Conservation (phyloP, 345 rosid species). For the Bretschneidera sinensis region DNA sequence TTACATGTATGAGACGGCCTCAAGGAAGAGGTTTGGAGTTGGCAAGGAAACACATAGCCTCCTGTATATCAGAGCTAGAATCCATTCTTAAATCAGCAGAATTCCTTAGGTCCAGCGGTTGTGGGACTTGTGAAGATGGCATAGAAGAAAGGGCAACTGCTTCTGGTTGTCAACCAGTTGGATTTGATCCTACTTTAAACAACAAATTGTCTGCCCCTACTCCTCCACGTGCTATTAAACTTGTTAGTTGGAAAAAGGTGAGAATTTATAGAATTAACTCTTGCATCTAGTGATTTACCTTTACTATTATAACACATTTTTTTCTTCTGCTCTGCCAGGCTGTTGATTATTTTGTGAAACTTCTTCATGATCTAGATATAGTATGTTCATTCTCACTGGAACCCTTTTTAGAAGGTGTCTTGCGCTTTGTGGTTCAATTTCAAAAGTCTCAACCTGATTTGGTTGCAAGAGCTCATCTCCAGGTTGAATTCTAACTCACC, state of each 20-base stretch:
- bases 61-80: conserved; percentile 77
- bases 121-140: conserved; percentile 31
- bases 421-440: conserved; percentile 75
- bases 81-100: conserved; percentile 48
- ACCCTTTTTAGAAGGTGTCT: conserved; percentile 56
- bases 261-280: conserved; percentile 15
- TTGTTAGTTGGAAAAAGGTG: conserved; percentile 87
- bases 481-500: conserved; percentile 40
- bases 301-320: conserved; percentile 16
- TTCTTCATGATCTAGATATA: conserved; percentile 81
- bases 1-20: conserved; percentile 78
- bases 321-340: conserved; percentile 59
- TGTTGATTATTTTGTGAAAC: conserved; percentile 76
- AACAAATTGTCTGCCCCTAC: conserved; percentile 87
- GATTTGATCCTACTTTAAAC: conserved; percentile 88
- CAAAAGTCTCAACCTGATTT: conserved; percentile 89
- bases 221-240: conserved; percentile 89
- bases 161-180: conserved; percentile 71
- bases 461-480: conserved; percentile 94
- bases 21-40: conserved; percentile 93
- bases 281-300: conserved; percentile 2
- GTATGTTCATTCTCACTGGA: conserved; percentile 72
- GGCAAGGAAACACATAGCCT: conserved; percentile 85
- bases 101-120: conserved; percentile 37
- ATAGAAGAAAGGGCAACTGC: conserved; percentile 77